Evolutionary conservation across 768 basidiomycete species (phyloP), one percentile per base, ranked within the genome.

Genomic region (Suillus alpinus): DNA sequence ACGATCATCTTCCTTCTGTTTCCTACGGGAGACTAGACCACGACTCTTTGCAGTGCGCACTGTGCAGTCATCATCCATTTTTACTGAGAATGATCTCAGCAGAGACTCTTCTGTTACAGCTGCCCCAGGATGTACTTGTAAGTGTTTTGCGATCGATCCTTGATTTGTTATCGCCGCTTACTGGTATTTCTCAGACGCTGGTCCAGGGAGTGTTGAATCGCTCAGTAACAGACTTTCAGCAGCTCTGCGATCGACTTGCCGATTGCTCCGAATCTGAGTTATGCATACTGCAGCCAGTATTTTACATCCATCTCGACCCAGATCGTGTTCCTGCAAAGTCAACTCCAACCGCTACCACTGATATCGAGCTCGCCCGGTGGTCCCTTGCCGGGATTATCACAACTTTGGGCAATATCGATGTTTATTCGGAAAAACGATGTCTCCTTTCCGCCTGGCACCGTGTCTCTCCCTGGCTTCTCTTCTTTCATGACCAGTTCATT

Each of bases 341-440:
- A 26, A 37, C 23, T 16, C 52, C 52, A 16, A 36, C 23, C 36
- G 9, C 14, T 37, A 55, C 18, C n/a, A 55, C 29, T 8, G 39
- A 57, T 36, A 57, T 57, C 4, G 47, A 55, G 49, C 31, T 57
- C 34, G 56, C 56, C n/a, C 7, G 29, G 16, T 36, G 47, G 40
- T 57, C 56, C 16, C 29, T 53, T 16, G 2, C 23, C 5, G 52
- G 52, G 36, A 53, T 53, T 5, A 23, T 26, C 18, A 7, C 13
- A 37, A 37, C 23, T 20, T 26, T 23, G 14, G 13, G 16, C 52
- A 37, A 26, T 10, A 16, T 26, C 14, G 14, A 16, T 53, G 34
- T 16, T 36, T 2, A 6, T 31, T 16, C 16, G 14, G 23, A 23
- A 10, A 26, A 14, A 37, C 13, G 4, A 16, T 16, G 34, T 7